These are phyloP conservation scores for Dryadomyces quercivorus DNA, from an alignment of 2,329 filamentous ascomycete genomes.

Conservation along the genomic window DNA sequence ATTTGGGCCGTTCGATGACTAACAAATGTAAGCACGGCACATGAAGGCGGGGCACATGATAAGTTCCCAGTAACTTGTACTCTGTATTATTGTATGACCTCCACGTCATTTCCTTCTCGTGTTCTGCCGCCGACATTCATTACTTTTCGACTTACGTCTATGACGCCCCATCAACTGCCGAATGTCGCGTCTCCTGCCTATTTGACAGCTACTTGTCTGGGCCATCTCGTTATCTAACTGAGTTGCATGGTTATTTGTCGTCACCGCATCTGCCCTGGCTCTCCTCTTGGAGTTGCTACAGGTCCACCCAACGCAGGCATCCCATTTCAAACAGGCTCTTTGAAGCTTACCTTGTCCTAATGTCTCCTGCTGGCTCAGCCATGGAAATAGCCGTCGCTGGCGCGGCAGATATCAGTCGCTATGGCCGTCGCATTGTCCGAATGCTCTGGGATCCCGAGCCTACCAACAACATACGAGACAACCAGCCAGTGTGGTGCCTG, in stretches of 20 bases:
- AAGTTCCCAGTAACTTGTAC: not conserved
- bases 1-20: too few species aligned
- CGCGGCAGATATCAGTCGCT: constrained; percentile 61
- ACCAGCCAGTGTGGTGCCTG: constrained; percentile 75
- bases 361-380: not conserved
- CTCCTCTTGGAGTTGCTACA: not conserved
- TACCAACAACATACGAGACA: constrained; percentile 57
- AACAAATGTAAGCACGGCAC: not conserved
- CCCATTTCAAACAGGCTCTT: not conserved
- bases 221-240: not conserved
- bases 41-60: not conserved
- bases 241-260: not conserved
- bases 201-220: too few species aligned
- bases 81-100: not conserved
- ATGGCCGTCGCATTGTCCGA: constrained; percentile 70
- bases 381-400: constrained; percentile 28
- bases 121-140: not conserved
- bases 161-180: too few species aligned
- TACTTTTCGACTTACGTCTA: not conserved
- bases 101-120: not conserved
- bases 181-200: too few species aligned
- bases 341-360: not conserved
- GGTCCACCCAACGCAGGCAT: not conserved
- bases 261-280: not conserved
- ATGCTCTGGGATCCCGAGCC: constrained; percentile 89